These are phyloP conservation scores for Gillenia trifoliata DNA, from an alignment of 306 rosid genomes.

Conservation along the genomic window DNA sequence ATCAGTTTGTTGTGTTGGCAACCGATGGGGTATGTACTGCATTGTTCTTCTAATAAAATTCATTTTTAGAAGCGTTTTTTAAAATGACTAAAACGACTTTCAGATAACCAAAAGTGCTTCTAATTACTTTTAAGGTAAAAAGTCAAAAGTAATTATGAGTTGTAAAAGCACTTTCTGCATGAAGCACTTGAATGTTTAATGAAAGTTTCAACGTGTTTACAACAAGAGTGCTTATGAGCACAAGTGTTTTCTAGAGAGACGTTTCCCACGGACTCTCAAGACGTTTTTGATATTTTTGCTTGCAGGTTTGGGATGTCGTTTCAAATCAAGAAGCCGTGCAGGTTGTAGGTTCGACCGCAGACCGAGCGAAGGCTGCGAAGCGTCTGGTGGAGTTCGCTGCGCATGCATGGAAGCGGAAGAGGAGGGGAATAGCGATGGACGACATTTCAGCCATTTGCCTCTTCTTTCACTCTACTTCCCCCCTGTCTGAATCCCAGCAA, in stretches of 20 bases:
- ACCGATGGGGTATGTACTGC: slow-evolving; percentile 75
- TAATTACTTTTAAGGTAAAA: too few relatives aligned
- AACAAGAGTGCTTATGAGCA: not conserved
- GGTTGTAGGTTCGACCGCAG: slow-evolving; percentile 50
- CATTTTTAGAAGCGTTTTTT: not conserved
- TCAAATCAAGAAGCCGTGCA: slow-evolving; percentile 95
- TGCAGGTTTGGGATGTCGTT: slow-evolving; percentile 92
- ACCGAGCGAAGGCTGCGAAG: slow-evolving; percentile 56
- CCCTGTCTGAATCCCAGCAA: slow-evolving; percentile 17
- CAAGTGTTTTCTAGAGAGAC: too few relatives aligned
- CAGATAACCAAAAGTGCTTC: too few relatives aligned
- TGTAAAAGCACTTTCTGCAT: not conserved
- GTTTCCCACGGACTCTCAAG: not conserved
- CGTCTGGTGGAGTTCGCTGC: slow-evolving; percentile 65
- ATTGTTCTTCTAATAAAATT: not conserved
- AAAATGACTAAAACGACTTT: too few relatives aligned
- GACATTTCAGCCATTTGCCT: slow-evolving; percentile 94
- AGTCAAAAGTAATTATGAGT: not conserved
- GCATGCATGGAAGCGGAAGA: slow-evolving; percentile 84
- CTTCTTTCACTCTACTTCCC: slow-evolving; percentile 54
- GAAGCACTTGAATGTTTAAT: too few relatives aligned
- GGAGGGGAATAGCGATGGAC: slow-evolving; percentile 72
- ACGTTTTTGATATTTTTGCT: not conserved
- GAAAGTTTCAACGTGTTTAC: not conserved
- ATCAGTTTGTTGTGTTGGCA: slow-evolving; percentile 80